These are phyloP conservation scores for Colletotrichum limetticola DNA, from an alignment of 2,329 filamentous ascomycete genomes.

Conservation along the genomic window DNA sequence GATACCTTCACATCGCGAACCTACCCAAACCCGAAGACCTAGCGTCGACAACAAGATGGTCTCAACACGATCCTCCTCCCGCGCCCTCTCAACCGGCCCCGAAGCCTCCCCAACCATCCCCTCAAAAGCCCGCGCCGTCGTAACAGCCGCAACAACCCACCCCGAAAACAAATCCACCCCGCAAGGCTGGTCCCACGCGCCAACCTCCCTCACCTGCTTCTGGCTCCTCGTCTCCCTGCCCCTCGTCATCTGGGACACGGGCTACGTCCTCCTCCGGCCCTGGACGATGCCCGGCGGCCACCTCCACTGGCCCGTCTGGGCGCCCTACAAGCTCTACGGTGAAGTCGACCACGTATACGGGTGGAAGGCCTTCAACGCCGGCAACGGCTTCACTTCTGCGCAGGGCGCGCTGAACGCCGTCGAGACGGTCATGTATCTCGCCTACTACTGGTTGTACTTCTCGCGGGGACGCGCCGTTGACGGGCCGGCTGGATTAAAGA, in stretches of 20 bases:
- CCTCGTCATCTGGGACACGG: slow-evolving; percentile 83
- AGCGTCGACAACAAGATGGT: slow-evolving; percentile 45
- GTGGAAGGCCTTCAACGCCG: slow-evolving; percentile 73
- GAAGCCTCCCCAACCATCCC: slow-evolving; percentile 37
- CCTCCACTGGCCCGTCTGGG: slow-evolving; percentile 78
- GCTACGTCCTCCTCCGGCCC: slow-evolving; percentile 83
- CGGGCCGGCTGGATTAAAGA: slow-evolving; percentile 40
- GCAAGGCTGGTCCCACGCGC: slow-evolving; percentile 50
- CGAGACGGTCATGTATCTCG: slow-evolving; percentile 73
- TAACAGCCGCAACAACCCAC: slow-evolving; percentile 20
- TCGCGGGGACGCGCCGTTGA: slow-evolving; percentile 36
- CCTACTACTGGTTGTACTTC: slow-evolving; percentile 60
- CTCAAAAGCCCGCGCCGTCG: slow-evolving; percentile 31
- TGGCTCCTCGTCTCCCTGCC: slow-evolving; percentile 83
- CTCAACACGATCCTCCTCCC: slow-evolving; percentile 49
- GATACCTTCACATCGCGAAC: neutral
- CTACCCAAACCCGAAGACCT: too few relatives aligned
- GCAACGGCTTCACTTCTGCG: slow-evolving; percentile 81
- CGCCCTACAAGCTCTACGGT: slow-evolving; percentile 84
- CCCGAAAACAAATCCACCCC: slow-evolving; percentile 10
- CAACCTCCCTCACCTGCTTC: slow-evolving; percentile 60
- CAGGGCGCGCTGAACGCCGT: slow-evolving; percentile 76
- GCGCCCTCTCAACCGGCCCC: slow-evolving; percentile 40
- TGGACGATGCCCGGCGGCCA: slow-evolving; percentile 83
- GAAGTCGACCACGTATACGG: slow-evolving; percentile 85